Evolutionary conservation across 2,329 filamentous ascomycete genomes (phyloP).

Genomic region (Calonectria hongkongensis): DNA sequence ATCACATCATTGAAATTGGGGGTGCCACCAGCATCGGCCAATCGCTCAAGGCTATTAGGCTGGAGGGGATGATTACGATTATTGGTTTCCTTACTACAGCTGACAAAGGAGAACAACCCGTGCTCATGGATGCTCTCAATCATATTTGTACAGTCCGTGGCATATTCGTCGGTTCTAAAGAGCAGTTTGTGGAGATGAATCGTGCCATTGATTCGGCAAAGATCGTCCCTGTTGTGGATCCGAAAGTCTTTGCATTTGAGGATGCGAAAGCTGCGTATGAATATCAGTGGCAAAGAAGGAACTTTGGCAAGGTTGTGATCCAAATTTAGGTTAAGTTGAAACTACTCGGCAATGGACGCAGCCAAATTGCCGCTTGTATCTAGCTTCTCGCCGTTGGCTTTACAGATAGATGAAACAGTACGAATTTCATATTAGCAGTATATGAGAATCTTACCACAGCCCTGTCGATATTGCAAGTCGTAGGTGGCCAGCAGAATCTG

Average conservation of each 20-base stretch:
- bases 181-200: slow-evolving; percentile 35
- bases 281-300: slow-evolving; percentile 21
- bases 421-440: too few species aligned
- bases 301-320: slow-evolving; percentile 29
- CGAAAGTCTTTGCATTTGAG: slow-evolving; percentile 5
- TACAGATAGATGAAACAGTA: too few species aligned
- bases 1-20: slow-evolving; percentile 75
- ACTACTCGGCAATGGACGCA: too few species aligned
- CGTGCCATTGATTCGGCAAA: slow-evolving; percentile 15
- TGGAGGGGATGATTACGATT: slow-evolving; percentile 60
- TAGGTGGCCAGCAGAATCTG: too few species aligned
- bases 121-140: slow-evolving; percentile 11
- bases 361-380: too few species aligned
- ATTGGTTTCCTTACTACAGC: slow-evolving; percentile 40
- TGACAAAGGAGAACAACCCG: neutral
- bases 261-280: slow-evolving; percentile 20
- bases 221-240: slow-evolving; percentile 34
- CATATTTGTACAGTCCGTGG: slow-evolving; percentile 27
- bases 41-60: slow-evolving; percentile 57
- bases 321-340: neutral
- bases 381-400: too few species aligned
- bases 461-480: too few species aligned
- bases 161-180: slow-evolving; percentile 26
- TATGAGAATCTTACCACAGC: too few species aligned
- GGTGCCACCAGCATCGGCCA: slow-evolving; percentile 70